A percentile compares a stretch with the other conserved stretches of the same genome.
Conservation (phyloP, 2,329 filamentous ascomycete genomes). For the Aureobasidium musti region DNA sequence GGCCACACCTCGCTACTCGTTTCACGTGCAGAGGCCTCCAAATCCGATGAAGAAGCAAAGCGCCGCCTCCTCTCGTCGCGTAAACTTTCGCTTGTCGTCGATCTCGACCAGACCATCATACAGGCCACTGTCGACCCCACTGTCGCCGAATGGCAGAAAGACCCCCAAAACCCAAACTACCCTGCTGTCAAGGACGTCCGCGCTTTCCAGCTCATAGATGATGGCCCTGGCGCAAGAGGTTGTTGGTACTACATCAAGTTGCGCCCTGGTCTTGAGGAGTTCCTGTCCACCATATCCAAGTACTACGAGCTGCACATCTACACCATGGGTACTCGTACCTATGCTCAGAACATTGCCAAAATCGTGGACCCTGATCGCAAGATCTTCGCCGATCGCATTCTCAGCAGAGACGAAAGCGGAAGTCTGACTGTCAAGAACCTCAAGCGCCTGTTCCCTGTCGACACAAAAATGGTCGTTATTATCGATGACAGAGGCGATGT, state of each 20-base stretch:
- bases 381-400: conserved; percentile 90
- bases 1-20: conserved; percentile 86
- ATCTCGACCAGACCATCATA: conserved; percentile 97
- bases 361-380: conserved; percentile 89
- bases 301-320: conserved; percentile 97
- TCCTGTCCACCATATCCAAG: conserved; percentile 73
- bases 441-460: conserved; percentile 88
- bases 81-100: conserved; percentile 91
- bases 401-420: conserved; percentile 95
- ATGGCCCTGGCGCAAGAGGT: conserved; percentile 71
- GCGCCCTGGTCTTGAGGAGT: conserved; percentile 79
- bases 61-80: conserved; percentile 74
- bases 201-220: conserved; percentile 85
- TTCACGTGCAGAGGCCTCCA: conserved; percentile 75
- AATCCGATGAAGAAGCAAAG: conserved; percentile 84
- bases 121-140: conserved; percentile 97
- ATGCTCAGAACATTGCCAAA: conserved; percentile 85
- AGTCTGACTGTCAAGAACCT: conserved; percentile 89
- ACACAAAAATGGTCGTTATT: conserved; percentile 98
- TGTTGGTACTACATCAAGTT: conserved; percentile 99
- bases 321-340: conserved; percentile 98
- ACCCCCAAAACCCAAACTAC: conserved; percentile 86
- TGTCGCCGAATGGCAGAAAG: conserved; percentile 90
- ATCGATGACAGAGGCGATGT: conserved; percentile 97
- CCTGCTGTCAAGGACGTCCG: conserved; percentile 85